Percentiles rank a stretch among this genome's conserved stretches.
Conservation (phyloP, 169 alveolate species). For the Cystoisospora suis region DNA sequence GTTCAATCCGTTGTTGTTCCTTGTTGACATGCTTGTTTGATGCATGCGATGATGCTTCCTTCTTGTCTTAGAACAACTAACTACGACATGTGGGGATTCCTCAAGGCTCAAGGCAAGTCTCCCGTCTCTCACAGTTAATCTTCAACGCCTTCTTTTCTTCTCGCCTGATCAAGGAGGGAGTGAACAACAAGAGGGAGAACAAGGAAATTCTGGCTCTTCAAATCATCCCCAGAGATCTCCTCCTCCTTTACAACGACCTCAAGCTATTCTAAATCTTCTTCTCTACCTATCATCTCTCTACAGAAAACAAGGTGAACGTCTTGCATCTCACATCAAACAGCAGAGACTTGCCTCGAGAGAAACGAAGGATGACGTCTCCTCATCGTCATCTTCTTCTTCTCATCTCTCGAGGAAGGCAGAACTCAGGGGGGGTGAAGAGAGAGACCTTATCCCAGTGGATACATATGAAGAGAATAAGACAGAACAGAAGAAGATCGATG, state of each 20-base stretch:
- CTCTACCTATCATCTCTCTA: neutral
- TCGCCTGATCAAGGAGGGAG: neutral
- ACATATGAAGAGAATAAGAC: too few species aligned
- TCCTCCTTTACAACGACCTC: slow-evolving; percentile 17
- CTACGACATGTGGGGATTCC: neutral
- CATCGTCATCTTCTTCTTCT: neutral
- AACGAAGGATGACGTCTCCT: neutral
- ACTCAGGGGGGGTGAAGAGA: neutral
- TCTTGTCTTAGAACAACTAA: neutral
- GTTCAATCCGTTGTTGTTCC: too few species aligned
- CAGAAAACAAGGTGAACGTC: neutral
- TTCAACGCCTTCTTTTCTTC: neutral
- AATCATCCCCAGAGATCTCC: neutral
- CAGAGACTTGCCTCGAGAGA: too few species aligned
- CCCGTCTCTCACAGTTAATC: neutral
- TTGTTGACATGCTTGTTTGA: too few species aligned
- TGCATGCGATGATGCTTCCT: too few species aligned
- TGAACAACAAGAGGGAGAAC: neutral
- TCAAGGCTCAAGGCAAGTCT: neutral
- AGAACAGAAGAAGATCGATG: too few species aligned
- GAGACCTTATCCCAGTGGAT: neutral
- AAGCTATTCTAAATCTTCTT: neutral
- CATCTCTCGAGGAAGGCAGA: neutral
- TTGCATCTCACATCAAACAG: too few species aligned
- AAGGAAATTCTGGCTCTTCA: neutral